A percentile compares a stretch with the other conserved stretches of the same genome.
phyloP scores from a whole-genome alignment of 2,329 filamentous ascomycete species.

The Bertia moriformis region DNA sequence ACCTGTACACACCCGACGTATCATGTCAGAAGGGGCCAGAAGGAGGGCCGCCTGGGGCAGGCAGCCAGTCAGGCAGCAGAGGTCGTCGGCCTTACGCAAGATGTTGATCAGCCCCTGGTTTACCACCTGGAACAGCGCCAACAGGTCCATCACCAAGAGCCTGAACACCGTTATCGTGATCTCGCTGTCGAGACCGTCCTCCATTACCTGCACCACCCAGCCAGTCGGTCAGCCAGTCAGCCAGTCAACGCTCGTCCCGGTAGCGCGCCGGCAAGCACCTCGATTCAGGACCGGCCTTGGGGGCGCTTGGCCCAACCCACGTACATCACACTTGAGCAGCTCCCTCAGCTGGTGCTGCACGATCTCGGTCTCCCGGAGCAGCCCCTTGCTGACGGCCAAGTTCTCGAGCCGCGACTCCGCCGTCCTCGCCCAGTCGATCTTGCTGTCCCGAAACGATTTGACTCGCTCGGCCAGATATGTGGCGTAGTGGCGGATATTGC shows the following conservation, averaged over 20 bases:
- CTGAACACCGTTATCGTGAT: conserved; percentile 91
- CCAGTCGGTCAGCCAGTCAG: too few relatives aligned
- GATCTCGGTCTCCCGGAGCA: conserved; percentile 78
- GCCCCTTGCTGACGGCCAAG: conserved; percentile 76
- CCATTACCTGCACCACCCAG: conserved; percentile 50
- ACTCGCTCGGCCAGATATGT: conserved; percentile 75
- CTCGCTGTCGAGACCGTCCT: conserved; percentile 83
- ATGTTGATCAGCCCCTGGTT: conserved; percentile 98
- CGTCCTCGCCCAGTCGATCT: conserved; percentile 75
- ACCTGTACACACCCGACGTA: too few relatives aligned
- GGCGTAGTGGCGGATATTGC: conserved; percentile 84
- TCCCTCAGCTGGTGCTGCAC: conserved; percentile 80
- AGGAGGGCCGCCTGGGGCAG: too few relatives aligned
- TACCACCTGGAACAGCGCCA: conserved; percentile 83
- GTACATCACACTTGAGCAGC: conserved; percentile 76
- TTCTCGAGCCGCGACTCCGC: conserved; percentile 74
- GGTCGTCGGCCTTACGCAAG: conserved; percentile 39
- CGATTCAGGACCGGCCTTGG: too few relatives aligned
- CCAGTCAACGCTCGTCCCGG: conserved; percentile 3
- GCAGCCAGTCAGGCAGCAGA: conserved; percentile 3
- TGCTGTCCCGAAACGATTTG: conserved; percentile 68
- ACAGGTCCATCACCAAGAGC: conserved; percentile 73
- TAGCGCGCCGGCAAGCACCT: too few relatives aligned
- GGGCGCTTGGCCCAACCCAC: conserved; percentile 20
- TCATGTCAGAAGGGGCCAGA: conserved; percentile 8